Evolutionary conservation across 805 yeast genomes (phyloP).

Genomic region (Pichia insulana): DNA sequence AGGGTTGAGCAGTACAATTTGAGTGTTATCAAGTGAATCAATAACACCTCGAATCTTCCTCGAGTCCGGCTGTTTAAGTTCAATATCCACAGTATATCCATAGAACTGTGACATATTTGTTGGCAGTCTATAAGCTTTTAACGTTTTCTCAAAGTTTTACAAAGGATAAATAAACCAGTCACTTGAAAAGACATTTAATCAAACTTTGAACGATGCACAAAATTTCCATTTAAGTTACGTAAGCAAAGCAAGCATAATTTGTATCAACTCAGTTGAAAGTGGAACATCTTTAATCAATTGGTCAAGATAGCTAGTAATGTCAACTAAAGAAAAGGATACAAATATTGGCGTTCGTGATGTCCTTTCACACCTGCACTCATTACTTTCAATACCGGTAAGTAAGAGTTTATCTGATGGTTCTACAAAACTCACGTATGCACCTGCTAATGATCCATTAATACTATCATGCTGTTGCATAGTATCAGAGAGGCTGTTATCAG

Average conservation of each 20-base stretch:
- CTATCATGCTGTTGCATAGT: neutral
- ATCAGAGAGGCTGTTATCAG: neutral
- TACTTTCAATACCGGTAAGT: neutral
- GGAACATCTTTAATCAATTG: too few relatives aligned
- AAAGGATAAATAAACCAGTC: too few relatives aligned
- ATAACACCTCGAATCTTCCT: conserved; percentile 21
- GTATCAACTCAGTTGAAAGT: too few relatives aligned
- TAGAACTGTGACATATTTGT: conserved; percentile 32
- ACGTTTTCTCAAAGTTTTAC: too few relatives aligned
- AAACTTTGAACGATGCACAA: too few relatives aligned
- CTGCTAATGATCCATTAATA: neutral
- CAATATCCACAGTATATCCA: conserved; percentile 39
- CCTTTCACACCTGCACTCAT: neutral
- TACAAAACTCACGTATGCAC: neutral
- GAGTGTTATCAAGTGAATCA: conserved; percentile 16
- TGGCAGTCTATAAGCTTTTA: too few relatives aligned
- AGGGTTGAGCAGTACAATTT: conserved; percentile 25
- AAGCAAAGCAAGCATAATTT: too few relatives aligned
- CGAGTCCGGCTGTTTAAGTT: conserved; percentile 31
- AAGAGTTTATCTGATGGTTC: neutral
- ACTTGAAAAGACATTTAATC: too few relatives aligned
- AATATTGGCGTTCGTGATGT: neutral
- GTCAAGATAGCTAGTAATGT: too few relatives aligned
- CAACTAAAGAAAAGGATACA: neutral
- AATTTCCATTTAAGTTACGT: too few relatives aligned